A percentile compares a stretch with the other conserved stretches of the same genome.
phyloP scores from a whole-genome alignment of 192 early-diverging fungal species.

The Spinellus fusiger region DNA sequence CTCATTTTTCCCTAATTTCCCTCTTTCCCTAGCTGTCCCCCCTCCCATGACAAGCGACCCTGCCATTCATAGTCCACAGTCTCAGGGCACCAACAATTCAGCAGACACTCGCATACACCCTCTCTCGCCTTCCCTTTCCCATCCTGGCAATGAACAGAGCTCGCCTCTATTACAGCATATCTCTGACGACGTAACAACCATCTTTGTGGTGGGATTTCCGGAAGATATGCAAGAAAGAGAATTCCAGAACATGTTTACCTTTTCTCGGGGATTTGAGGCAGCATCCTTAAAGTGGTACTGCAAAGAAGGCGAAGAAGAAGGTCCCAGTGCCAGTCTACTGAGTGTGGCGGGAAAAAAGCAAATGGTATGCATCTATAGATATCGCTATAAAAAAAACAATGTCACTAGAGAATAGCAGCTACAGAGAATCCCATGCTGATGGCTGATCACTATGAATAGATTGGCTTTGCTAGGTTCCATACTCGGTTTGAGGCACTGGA shows the following conservation, averaged over 20 bases:
- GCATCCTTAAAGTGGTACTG: constrained; percentile 90
- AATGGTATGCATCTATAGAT: constrained; percentile 16
- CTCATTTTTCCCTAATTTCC: neutral
- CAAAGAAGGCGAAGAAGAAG: constrained; percentile 57
- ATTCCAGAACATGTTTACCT: constrained; percentile 99
- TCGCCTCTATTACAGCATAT: constrained; percentile 7
- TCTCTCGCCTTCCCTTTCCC: constrained; percentile 9
- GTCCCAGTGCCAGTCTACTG: constrained; percentile 27
- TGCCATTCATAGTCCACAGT: neutral
- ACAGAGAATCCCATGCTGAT: neutral
- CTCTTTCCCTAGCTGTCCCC: neutral
- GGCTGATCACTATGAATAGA: constrained; percentile 44
- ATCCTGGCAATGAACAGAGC: neutral
- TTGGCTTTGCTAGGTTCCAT: constrained; percentile 98
- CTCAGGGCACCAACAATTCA: neutral
- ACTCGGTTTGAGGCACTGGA: constrained; percentile 83
- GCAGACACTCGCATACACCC: constrained; percentile 10
- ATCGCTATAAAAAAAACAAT: neutral
- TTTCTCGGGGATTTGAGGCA: constrained; percentile 95
- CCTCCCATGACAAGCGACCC: constrained; percentile 7
- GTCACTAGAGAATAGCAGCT: neutral
- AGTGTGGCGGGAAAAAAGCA: constrained; percentile 14
- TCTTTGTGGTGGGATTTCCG: constrained; percentile 99
- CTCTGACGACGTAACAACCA: constrained; percentile 92
- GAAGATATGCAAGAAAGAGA: constrained; percentile 99